phyloP scores from a whole-genome alignment of 768 basidiomycete species.

The Thelephora ganbajun region DNA sequence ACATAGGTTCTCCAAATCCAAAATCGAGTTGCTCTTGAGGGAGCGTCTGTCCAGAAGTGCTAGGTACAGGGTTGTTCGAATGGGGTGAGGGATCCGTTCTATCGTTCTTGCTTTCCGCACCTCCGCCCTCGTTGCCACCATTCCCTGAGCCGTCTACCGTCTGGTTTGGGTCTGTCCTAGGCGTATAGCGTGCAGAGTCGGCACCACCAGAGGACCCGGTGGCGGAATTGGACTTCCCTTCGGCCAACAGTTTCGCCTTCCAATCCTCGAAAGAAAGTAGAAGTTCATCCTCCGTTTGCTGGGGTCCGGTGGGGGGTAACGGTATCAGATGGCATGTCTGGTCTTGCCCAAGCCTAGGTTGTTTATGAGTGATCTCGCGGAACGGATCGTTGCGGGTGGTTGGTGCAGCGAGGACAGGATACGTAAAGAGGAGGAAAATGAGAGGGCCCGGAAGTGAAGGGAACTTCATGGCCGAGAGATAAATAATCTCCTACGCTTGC shows the following conservation, averaged over 20 bases:
- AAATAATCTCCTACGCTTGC: no score
- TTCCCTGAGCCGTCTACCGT: not conserved
- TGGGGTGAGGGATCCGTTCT: not conserved
- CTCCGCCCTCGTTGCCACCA: not conserved
- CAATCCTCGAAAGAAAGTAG: conserved; percentile 81
- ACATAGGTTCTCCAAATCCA: conserved; percentile 18
- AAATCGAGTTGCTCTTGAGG: not conserved
- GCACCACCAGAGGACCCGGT: not conserved
- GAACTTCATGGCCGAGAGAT: not conserved
- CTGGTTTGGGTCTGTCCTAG: no score
- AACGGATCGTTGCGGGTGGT: conserved; percentile 44
- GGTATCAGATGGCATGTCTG: conserved; percentile 63
- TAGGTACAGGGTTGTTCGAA: not conserved
- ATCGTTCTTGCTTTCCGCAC: not conserved
- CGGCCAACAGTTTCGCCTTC: conserved; percentile 53
- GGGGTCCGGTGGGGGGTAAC: conserved; percentile 22
- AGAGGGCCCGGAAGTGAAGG: conserved; percentile 19
- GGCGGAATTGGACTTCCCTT: conserved; percentile 18
- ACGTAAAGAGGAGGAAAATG: conserved; percentile 24
- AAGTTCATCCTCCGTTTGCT: conserved; percentile 39
- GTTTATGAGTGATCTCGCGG: conserved; percentile 35
- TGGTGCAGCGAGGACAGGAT: conserved; percentile 19
- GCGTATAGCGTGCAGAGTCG: not conserved
- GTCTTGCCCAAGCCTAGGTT: conserved; percentile 34
- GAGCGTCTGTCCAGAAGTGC: not conserved